Evolutionary conservation across 371 early-diverging fungal species (phyloP), one percentile per base, ranked within the genome.

Genomic region (Mortierella sp.): DNA sequence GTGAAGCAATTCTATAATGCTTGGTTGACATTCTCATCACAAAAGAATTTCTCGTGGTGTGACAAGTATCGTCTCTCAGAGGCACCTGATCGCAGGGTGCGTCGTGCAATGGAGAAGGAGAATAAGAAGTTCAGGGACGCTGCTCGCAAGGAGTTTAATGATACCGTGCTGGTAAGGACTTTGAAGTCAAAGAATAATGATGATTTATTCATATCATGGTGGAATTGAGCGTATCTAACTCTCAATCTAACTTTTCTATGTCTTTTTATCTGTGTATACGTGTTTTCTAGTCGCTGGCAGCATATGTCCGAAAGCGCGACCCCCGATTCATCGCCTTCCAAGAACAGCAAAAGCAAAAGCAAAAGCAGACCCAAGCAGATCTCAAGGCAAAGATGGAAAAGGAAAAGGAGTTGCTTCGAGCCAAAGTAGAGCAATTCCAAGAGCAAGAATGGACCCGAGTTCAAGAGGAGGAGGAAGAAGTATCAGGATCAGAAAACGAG

Each of bases 61-160:
- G 99, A 99, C 82, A 92, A 96, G 74, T 96, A 92, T 86, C 85
- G 93, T 8, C 86, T 96, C 3, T 85, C 93, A 0, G 96, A 97
- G 63, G 92, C 96, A 64, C 94, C 93, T 3, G 96, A 96, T 83
- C 90, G 99, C 38, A 77, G 86, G 50, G 86, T 94, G 7, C 91
- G 95, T 11, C 85, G 98, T 58, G 84, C 89, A 15, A 96, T 97
- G 96, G 97, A 98, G 74, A 94, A 94, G 73, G 96, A 97, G 65
- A 98, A 98, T 85, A 90, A 91, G 77, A 94, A 94, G 74, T 84
- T 90, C n/a, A 84, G 98, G 41, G 95, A 96, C n/a, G 75, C 84
- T 5, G 97, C 91, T n/a, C 86, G 92, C 52, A 88, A 89, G 33
- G 96, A 96, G 71, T 99, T 93, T 81, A 94, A 91, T 76, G 96